Evolutionary conservation across 176 grass and related monocot genomes (phyloP), one percentile per base, ranked within the genome.

Genomic region (Miscanthus lutarioriparius): DNA sequence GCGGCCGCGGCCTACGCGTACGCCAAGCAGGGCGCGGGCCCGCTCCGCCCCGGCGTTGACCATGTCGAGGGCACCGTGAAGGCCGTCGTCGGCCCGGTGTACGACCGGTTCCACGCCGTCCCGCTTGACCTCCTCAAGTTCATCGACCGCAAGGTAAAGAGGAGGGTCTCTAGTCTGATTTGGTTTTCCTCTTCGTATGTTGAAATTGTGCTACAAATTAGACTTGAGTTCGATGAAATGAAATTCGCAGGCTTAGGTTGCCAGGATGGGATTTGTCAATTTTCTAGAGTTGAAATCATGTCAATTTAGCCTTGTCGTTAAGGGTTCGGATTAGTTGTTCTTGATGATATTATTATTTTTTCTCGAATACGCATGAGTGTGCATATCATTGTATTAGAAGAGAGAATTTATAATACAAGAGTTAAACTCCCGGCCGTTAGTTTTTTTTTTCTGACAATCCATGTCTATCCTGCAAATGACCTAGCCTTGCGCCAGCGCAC

Each of bases 11-110:
- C 90, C 2, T 95, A 98, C 70, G 87, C 82, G 0, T 98, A 88
- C 78, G 93, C 93, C 15, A 98, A 93, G 83, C 73, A 92, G 63
- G 90, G 89, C 8, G 85, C 96, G 0, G 96, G 96, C 0, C 96
- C 96, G n/a, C 92, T 98, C 27, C 92, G 87, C 80, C 93, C 93
- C 15, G 89, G 95, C 20, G 92, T 97, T 2, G 83, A 97, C 86
- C 81, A 87, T 62, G 90, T 97, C 23, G 95, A 97, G 88, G 95
- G 88, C 2, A 89, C 92, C 19, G 95, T 97, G 26, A 94, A 87
- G 90, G 90, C 86, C 67, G 95, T 94, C 58, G 95, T 97, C 4
- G 88, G 92, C 5, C 95, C 95, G 27, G 92, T 97, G 32, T 94
- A 94, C 78, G 86, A 94, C 43, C 91, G 82, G 22, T 97, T 85